Evolutionary conservation across 257 asterid species (phyloP).

Genomic region (Ilex aquifolium): DNA sequence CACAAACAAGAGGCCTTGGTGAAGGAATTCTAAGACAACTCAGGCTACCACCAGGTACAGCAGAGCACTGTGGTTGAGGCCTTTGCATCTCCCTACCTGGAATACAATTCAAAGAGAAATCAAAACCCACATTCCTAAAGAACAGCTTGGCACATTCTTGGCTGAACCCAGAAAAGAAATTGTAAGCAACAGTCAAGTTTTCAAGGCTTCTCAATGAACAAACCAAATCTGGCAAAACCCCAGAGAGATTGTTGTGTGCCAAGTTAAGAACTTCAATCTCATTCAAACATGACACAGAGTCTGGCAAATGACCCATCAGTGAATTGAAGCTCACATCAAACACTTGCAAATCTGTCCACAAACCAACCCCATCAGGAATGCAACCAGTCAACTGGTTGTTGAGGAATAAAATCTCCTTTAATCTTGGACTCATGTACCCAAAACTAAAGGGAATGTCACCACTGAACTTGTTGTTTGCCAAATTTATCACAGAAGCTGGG

Average conservation of each 20-base stretch:
- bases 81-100: constrained; percentile 71
- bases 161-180: constrained; percentile 73
- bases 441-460: constrained; percentile 73
- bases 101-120: constrained; percentile 78
- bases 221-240: constrained; percentile 63
- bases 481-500: constrained; percentile 75
- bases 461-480: constrained; percentile 62
- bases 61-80: constrained; percentile 67
- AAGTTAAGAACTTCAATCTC: constrained; percentile 68
- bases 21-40: constrained; percentile 77
- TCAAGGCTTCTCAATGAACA: constrained; percentile 51
- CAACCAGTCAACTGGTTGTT: constrained; percentile 85
- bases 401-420: constrained; percentile 67
- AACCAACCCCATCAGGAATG: constrained; percentile 72
- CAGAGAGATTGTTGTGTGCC: constrained; percentile 68
- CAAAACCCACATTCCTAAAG: constrained; percentile 46
- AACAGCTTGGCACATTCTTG: constrained; percentile 52
- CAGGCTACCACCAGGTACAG: constrained; percentile 53
- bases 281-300: constrained; percentile 58
- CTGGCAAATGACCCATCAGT: constrained; percentile 70
- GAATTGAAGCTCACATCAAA: constrained; percentile 68
- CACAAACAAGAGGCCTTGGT: constrained; percentile 53
- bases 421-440: constrained; percentile 48
- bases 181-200: constrained; percentile 67
- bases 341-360: constrained; percentile 79